A percentile compares a stretch with the other conserved stretches of the same genome.
phyloP scores from a whole-genome alignment of 139 green algal genomes.

The Micromonas pusilla region DNA sequence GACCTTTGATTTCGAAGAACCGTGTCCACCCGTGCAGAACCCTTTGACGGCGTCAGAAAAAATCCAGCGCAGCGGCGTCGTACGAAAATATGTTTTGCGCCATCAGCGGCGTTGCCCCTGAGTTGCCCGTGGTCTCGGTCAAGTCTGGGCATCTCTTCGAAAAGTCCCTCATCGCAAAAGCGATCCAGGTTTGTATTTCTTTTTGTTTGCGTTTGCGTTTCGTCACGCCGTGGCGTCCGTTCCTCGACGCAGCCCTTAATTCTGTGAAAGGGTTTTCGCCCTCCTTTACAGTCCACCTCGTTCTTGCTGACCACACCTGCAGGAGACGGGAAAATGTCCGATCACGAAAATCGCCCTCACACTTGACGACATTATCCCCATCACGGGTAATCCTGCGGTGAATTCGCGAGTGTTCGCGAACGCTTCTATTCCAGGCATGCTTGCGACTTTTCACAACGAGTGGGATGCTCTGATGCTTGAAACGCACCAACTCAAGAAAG shows the following conservation, averaged over 20 bases:
- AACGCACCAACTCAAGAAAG: slow-evolving; percentile 63
- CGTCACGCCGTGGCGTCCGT: too few relatives aligned
- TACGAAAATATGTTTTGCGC: slow-evolving; percentile 29
- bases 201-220: too few relatives aligned
- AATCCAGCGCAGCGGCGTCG: too few relatives aligned
- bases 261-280: too few relatives aligned
- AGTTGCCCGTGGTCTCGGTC: slow-evolving; percentile 76
- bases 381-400: slow-evolving; percentile 51
- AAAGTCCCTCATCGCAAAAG: slow-evolving; percentile 74
- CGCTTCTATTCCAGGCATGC: slow-evolving; percentile 85
- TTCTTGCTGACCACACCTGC: neutral
- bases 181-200: slow-evolving; percentile 51
- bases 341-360: slow-evolving; percentile 65
- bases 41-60: too few relatives aligned
- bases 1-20: too few relatives aligned
- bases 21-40: too few relatives aligned
- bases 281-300: too few relatives aligned
- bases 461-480: slow-evolving; percentile 93
- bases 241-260: too few relatives aligned
- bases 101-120: slow-evolving; percentile 76
- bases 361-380: slow-evolving; percentile 70
- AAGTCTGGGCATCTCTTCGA: slow-evolving; percentile 87
- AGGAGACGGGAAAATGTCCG: slow-evolving; percentile 47
- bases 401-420: slow-evolving; percentile 72
- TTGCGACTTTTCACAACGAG: slow-evolving; percentile 90